phyloP scores from a whole-genome alignment of 306 rosid genomes.

The Corylus heterophylla region DNA sequence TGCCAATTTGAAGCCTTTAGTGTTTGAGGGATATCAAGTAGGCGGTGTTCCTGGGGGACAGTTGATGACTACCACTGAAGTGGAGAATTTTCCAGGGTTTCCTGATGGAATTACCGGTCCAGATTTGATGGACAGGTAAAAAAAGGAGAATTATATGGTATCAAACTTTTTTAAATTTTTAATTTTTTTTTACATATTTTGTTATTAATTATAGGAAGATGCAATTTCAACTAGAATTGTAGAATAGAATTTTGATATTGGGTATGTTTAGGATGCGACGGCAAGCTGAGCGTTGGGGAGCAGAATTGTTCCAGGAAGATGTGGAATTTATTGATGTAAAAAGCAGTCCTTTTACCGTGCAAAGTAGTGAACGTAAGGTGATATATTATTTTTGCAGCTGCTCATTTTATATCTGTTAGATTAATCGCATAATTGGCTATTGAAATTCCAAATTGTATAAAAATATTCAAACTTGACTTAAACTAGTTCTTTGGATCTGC shows the following conservation, averaged over 20 bases:
- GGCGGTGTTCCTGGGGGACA: constrained; percentile 99
- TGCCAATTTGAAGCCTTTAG: constrained; percentile 94
- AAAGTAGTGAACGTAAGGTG: constrained; percentile 98
- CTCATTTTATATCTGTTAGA: constrained; percentile 13
- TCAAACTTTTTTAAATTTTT: neutral
- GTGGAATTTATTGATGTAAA: constrained; percentile 76
- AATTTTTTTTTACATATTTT: neutral
- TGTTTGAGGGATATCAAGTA: constrained; percentile 86
- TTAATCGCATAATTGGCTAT: neutral
- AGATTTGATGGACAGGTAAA: constrained; percentile 91
- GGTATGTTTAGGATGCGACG: constrained; percentile 47
- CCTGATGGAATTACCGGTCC: constrained; percentile 96
- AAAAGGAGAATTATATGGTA: constrained; percentile 14
- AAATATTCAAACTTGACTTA: neutral
- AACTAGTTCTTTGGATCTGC: neutral
- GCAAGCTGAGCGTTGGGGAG: constrained; percentile 97
- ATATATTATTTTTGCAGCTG: constrained; percentile 31
- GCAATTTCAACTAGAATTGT: constrained; percentile 9
- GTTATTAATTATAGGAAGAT: constrained; percentile 13
- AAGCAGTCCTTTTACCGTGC: constrained; percentile 72
- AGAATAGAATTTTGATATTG: constrained; percentile 12
- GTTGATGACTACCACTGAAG: constrained; percentile 96
- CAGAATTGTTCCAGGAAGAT: constrained; percentile 90
- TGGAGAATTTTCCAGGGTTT: constrained; percentile 95
- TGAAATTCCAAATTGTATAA: neutral